These are phyloP conservation scores for Ogataea trehalophila DNA, from an alignment of 805 yeast species.

Conservation along the genomic window DNA sequence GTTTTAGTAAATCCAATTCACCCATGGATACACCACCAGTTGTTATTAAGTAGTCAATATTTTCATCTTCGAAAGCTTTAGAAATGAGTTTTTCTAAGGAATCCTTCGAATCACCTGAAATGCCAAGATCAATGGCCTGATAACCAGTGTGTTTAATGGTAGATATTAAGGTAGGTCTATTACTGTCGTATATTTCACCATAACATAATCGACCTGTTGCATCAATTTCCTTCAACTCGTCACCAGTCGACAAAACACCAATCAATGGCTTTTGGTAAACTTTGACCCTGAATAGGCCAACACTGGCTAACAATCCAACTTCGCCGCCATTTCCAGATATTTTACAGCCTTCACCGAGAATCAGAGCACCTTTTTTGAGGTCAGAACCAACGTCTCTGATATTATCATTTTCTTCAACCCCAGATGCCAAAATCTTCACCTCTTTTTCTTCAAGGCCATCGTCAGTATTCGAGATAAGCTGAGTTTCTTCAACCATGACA, in stretches of 20 bases:
- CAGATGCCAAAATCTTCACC: conserved; percentile 36
- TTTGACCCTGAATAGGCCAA: conserved; percentile 35
- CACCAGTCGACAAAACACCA: conserved; percentile 49
- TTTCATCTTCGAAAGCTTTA: conserved; percentile 21
- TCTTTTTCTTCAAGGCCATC: conserved; percentile 39
- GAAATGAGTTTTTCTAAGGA: conserved; percentile 23
- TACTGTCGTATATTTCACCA: conserved; percentile 48
- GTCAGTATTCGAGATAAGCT: conserved; percentile 28
- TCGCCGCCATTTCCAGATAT: conserved; percentile 45
- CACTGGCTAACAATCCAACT: conserved; percentile 43
- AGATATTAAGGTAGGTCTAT: conserved; percentile 42
- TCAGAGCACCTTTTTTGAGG: conserved; percentile 33
- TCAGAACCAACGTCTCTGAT: conserved; percentile 47
- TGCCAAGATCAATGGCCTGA: conserved; percentile 44
- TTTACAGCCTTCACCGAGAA: conserved; percentile 32
- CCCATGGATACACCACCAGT: conserved; percentile 62
- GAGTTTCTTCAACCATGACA: conserved; percentile 50
- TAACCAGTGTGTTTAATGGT: conserved; percentile 32
- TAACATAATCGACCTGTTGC: conserved; percentile 22
- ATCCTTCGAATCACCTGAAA: conserved; percentile 38
- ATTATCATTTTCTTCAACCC: conserved; percentile 39
- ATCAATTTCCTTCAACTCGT: conserved; percentile 39
- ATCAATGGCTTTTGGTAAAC: conserved; percentile 39
- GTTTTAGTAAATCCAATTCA: conserved; percentile 46
- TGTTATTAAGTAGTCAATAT: conserved; percentile 42